Percentiles rank a stretch among this genome's conserved stretches.
These are phyloP conservation scores for Scedosporium aurantiacum DNA, from an alignment of 2,329 filamentous ascomycete genomes.

Conservation along the genomic window DNA sequence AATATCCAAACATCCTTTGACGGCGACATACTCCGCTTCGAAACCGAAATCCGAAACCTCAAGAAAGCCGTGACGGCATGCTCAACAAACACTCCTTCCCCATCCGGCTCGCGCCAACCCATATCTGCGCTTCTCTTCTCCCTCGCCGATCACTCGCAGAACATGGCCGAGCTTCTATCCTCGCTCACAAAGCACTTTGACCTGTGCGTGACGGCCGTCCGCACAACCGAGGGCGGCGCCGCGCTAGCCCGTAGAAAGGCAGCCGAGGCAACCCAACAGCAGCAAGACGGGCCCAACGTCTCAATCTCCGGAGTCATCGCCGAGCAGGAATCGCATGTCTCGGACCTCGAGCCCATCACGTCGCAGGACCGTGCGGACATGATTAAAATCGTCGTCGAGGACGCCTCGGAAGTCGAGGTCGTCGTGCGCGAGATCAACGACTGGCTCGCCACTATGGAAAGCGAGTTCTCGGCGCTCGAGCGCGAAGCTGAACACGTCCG, in stretches of 20 bases:
- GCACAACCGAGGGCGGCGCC: conserved; percentile 74
- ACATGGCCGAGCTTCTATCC: conserved; percentile 71
- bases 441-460: conserved; percentile 66
- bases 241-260: conserved; percentile 58
- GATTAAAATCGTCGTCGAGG: conserved; percentile 66
- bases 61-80: conserved; percentile 39
- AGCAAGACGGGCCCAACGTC: conserved; percentile 33
- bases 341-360: conserved; percentile 56
- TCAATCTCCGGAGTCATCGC: conserved; percentile 58
- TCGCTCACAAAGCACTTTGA: conserved; percentile 84
- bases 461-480: conserved; percentile 51
- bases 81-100: conserved; percentile 11
- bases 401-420: conserved; percentile 55
- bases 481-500: conserved; percentile 44
- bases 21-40: conserved; percentile 62
- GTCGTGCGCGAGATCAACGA: conserved; percentile 63
- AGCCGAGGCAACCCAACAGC: conserved; percentile 48
- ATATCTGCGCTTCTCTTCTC: conserved; percentile 45
- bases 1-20: conserved; percentile 63
- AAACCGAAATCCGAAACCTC: conserved; percentile 59
- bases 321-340: conserved; percentile 39
- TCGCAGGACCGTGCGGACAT: conserved; percentile 71
- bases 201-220: conserved; percentile 80
- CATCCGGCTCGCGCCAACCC: conserved; percentile 14
- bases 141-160: conserved; percentile 64